Percentiles rank a stretch among this genome's conserved stretches.
Evolutionary conservation across 306 rosid species (phyloP).

Genomic region (Cucumis cinereus): DNA sequence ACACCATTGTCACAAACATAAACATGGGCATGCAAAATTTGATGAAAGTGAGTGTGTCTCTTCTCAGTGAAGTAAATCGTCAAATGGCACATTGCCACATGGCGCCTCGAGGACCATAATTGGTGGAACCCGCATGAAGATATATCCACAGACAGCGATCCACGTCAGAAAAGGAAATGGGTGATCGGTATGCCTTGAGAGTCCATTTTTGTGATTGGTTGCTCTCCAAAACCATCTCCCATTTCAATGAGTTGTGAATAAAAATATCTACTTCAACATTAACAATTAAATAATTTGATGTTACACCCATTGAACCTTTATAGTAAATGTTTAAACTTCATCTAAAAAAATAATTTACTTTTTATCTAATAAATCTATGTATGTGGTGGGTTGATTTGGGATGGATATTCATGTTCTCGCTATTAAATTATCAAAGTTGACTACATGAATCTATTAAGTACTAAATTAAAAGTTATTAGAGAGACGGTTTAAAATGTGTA

Average conservation of each 20-base stretch:
- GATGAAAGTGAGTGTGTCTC: too few relatives aligned
- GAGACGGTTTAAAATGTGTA: too few relatives aligned
- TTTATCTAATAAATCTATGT: too few relatives aligned
- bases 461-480: too few relatives aligned
- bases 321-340: too few relatives aligned
- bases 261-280: neutral
- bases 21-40: neutral
- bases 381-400: too few relatives aligned
- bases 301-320: neutral
- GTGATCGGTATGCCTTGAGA: neutral
- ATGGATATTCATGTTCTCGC: too few relatives aligned
- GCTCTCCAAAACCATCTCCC: neutral
- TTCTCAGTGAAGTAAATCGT: neutral
- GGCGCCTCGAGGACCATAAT: neutral
- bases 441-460: too few relatives aligned
- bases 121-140: neutral
- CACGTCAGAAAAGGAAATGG: neutral
- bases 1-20: too few relatives aligned
- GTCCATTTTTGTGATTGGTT: neutral
- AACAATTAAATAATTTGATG: neutral
- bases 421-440: too few relatives aligned
- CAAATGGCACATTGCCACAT: neutral
- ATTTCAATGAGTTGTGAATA: neutral
- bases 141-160: neutral
- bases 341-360: too few relatives aligned